Conservation (phyloP, 1,139 yeast species). For the Nadsonia commutata region DNA sequence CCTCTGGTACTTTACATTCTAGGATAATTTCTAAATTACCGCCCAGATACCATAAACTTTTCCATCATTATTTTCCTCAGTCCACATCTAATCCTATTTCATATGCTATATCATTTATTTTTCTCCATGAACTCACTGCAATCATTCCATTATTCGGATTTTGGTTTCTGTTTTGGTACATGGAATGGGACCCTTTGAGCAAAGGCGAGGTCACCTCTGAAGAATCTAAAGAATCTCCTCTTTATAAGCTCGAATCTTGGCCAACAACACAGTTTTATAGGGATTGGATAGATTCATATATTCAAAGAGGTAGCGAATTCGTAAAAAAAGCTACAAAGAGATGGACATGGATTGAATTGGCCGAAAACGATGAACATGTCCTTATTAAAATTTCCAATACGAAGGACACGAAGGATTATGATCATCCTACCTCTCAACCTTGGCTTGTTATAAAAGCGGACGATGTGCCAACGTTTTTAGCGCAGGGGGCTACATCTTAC, state of each 20-base stretch:
- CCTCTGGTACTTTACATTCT: background rate
- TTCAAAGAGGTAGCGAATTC: background rate
- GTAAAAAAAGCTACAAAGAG: background rate
- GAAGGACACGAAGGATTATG: no score
- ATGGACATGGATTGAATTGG: background rate
- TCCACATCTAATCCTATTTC: constrained; percentile 45
- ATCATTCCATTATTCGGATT: constrained; percentile 55
- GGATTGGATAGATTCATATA: background rate
- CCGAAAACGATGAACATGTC: no score
- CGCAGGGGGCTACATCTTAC: background rate
- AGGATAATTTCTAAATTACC: background rate
- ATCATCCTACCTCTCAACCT: no score
- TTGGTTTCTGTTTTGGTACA: constrained; percentile 56
- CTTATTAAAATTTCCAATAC: no score
- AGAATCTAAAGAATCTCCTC: background rate
- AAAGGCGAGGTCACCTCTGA: background rate
- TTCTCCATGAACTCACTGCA: constrained; percentile 70
- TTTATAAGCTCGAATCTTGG: background rate
- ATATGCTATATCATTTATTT: constrained; percentile 48
- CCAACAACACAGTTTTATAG: background rate
- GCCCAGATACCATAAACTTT: constrained; percentile 25
- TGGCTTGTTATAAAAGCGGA: background rate
- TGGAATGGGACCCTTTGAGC: constrained; percentile 16
- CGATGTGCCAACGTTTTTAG: background rate
- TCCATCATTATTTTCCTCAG: constrained; percentile 32